Evolutionary conservation across 306 rosid genomes (phyloP).

Genomic region (Cotoneaster glaucophyllus): DNA sequence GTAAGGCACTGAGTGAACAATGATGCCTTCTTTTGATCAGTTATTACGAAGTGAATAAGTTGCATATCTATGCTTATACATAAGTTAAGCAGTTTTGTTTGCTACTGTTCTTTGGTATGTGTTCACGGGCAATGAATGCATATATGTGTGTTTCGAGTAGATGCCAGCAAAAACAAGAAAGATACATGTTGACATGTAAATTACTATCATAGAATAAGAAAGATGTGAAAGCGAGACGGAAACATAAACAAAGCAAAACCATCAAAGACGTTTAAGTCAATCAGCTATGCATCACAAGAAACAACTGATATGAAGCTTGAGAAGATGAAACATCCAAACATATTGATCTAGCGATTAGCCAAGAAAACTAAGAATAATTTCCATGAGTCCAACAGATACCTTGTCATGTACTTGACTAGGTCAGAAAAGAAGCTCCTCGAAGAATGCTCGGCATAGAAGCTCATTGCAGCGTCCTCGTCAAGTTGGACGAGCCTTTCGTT

Average conservation of each 20-base stretch:
- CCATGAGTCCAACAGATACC: slow-evolving; percentile 42
- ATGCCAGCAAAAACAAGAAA: neutral
- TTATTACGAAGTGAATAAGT: neutral
- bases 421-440: slow-evolving; percentile 54
- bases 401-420: slow-evolving; percentile 72
- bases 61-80: too few relatives aligned
- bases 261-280: neutral
- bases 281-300: neutral
- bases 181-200: neutral
- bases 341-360: neutral
- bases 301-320: slow-evolving; percentile 4
- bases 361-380: neutral
- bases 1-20: neutral
- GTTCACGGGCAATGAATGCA: neutral
- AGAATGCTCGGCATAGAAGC: slow-evolving; percentile 72
- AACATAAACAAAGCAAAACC: neutral
- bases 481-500: slow-evolving; percentile 49
- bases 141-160: neutral
- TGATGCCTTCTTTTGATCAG: neutral
- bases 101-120: neutral
- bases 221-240: neutral
- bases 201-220: neutral
- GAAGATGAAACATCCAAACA: neutral
- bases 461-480: slow-evolving; percentile 45
- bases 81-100: neutral